These are phyloP conservation scores for Calendula officinalis DNA, from an alignment of 129 eudicot genomes.

Conservation along the genomic window DNA sequence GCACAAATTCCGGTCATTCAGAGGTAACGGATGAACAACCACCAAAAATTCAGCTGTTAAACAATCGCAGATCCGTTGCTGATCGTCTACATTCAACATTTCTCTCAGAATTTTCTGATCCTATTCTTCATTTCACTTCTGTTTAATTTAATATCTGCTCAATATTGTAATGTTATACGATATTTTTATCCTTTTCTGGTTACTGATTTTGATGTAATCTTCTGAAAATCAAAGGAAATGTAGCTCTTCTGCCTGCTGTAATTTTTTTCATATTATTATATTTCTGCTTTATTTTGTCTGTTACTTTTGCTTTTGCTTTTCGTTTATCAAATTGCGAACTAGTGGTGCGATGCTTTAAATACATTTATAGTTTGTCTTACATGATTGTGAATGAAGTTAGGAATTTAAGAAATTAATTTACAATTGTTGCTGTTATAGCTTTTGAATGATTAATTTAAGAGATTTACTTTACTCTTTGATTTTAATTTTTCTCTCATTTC, in stretches of 20 bases:
- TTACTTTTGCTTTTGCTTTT: background rate
- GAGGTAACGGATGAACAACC: too few species aligned
- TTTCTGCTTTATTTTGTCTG: background rate
- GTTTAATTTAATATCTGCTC: background rate
- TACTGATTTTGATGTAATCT: background rate
- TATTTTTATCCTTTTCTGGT: background rate
- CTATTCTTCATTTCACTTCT: background rate
- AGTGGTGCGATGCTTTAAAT: constrained; percentile 5
- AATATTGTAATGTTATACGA: constrained; percentile 5
- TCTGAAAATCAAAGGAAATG: too few species aligned
- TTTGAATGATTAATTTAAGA: background rate
- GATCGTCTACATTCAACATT: constrained; percentile 3
- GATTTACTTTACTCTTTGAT: constrained; percentile 3
- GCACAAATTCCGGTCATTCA: background rate
- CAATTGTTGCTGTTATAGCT: constrained; percentile 1
- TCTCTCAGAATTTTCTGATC: background rate
- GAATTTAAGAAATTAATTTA: constrained; percentile 2
- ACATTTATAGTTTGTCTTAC: constrained; percentile 12
- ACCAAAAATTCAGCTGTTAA: background rate
- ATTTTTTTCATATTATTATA: too few species aligned
- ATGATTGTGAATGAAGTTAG: constrained; percentile 33
- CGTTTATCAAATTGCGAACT: background rate
- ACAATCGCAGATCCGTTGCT: background rate
- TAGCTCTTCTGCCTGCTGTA: background rate
- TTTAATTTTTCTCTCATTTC: background rate